phyloP scores from a whole-genome alignment of 805 yeast genomes.

The Candida incommunis region DNA sequence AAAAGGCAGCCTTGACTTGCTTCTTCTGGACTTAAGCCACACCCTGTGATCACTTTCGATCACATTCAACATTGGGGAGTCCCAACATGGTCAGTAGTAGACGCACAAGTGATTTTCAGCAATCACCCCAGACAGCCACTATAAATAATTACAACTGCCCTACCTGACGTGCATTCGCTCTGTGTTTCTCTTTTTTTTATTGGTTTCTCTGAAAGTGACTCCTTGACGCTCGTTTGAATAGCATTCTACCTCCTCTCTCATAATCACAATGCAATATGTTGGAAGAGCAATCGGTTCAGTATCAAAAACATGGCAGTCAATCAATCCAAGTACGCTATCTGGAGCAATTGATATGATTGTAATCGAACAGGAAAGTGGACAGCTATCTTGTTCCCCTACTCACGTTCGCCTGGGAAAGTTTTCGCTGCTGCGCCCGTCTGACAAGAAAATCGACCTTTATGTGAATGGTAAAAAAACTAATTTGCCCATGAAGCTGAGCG shows the following conservation, averaged over 20 bases:
- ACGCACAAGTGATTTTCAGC: too few species aligned
- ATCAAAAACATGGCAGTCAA: slow-evolving; percentile 92
- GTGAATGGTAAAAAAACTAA: slow-evolving; percentile 74
- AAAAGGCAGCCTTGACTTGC: too few species aligned
- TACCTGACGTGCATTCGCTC: too few species aligned
- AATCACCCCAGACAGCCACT: too few species aligned
- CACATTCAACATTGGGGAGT: too few species aligned
- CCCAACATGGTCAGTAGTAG: too few species aligned
- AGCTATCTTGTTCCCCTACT: slow-evolving; percentile 84
- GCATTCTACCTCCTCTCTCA: background rate
- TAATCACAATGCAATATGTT: slow-evolving; percentile 73
- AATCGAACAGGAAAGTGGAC: slow-evolving; percentile 73
- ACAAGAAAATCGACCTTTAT: slow-evolving; percentile 78
- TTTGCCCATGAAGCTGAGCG: slow-evolving; percentile 91
- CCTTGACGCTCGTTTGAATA: too few species aligned
- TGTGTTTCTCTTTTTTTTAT: too few species aligned
- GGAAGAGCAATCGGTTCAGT: slow-evolving; percentile 92
- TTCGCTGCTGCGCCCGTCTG: slow-evolving; percentile 83
- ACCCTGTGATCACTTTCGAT: too few species aligned
- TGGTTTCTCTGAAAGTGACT: too few species aligned
- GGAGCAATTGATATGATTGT: slow-evolving; percentile 97
- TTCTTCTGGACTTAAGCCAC: too few species aligned
- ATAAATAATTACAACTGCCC: too few species aligned
- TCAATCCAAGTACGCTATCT: slow-evolving; percentile 89
- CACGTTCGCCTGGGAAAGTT: slow-evolving; percentile 94